Evolutionary conservation across 2,329 filamentous ascomycete species (phyloP), one percentile per base, ranked within the genome.

Genomic region (Fusarium circinatum): DNA sequence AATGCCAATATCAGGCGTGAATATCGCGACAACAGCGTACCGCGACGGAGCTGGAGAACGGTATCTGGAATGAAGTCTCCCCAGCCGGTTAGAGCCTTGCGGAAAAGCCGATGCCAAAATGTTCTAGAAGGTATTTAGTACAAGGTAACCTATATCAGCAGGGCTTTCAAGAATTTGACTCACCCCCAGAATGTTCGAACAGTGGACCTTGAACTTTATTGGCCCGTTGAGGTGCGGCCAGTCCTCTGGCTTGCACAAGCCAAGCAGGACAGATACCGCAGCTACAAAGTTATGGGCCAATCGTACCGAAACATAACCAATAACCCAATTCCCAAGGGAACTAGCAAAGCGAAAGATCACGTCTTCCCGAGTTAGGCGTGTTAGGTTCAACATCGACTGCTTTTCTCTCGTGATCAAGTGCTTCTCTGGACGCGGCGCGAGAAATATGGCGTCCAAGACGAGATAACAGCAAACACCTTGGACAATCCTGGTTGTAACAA

Each of bases 121-220:
- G 48, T 67, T 5, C 65, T 68, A 1, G 1, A 7, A n/a, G n/a
- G n/a, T n/a, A n/a, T n/a, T n/a, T n/a, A n/a, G n/a, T n/a, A n/a
- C n/a, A n/a, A n/a, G n/a, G n/a, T n/a, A n/a, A n/a, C n/a, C n/a
- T n/a, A n/a, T n/a, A n/a, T 17, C 14, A 54, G 0, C 13, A 11
- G n/a, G 15, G 5, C 2, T 4, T 6, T 5, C 2, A 0, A 15
- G 17, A 14, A 2, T 3, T 14, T 6, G 1, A 6, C 54, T 55
- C 20, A 68, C 65, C 65, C 65, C 65, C 65, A 68, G 6, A 68
- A 67, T 5, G 54, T 64, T 1, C 65, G 36, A 14, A 68, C 10
- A 24, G 47, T 68, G 5, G 41, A 68, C 38, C 52, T 67, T 26
- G 62, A 42, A 20, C 41, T 32, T 32, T 20, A 61, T 44, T 2